Percentiles rank a stretch among this genome's conserved stretches.
Evolutionary conservation across 169 alveolate species (phyloP).

Genomic region (Plasmodium cynomolgi): DNA sequence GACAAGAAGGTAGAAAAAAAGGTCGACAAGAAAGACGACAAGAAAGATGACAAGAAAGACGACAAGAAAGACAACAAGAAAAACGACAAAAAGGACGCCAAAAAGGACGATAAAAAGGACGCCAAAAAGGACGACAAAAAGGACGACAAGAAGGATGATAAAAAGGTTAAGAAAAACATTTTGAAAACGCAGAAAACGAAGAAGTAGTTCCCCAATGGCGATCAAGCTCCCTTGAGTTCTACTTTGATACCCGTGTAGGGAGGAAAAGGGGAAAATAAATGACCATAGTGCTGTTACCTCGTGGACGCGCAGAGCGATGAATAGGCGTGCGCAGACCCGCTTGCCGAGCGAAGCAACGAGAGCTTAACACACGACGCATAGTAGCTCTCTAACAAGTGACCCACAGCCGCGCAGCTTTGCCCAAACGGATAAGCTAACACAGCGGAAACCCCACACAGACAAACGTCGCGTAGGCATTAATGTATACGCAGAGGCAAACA

Average conservation of each 20-base stretch:
- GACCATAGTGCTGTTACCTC: neutral
- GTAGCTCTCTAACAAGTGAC: neutral
- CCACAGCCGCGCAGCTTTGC: neutral
- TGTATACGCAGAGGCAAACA: neutral
- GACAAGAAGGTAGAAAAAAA: conserved; percentile 21
- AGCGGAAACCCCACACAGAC: neutral
- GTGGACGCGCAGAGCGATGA: neutral
- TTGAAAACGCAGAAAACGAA: conserved; percentile 20
- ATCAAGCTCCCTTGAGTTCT: neutral
- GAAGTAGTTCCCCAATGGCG: neutral
- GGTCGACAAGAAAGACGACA: conserved; percentile 11
- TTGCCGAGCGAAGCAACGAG: no score
- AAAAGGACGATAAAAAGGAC: neutral
- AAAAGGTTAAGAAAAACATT: conserved; percentile 6
- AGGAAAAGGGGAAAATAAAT: neutral
- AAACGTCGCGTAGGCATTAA: neutral
- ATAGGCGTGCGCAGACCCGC: no score
- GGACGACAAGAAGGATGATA: no score
- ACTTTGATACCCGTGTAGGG: neutral
- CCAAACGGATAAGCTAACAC: neutral
- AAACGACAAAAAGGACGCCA: neutral
- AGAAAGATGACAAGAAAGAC: conserved; percentile 7
- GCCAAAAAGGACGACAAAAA: no score
- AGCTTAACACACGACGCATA: no score
- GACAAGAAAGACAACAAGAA: neutral